Base-by-base conservation (phyloP, 495 filamentous ascomycete species). In the Hypoxylon rickii region DNA sequence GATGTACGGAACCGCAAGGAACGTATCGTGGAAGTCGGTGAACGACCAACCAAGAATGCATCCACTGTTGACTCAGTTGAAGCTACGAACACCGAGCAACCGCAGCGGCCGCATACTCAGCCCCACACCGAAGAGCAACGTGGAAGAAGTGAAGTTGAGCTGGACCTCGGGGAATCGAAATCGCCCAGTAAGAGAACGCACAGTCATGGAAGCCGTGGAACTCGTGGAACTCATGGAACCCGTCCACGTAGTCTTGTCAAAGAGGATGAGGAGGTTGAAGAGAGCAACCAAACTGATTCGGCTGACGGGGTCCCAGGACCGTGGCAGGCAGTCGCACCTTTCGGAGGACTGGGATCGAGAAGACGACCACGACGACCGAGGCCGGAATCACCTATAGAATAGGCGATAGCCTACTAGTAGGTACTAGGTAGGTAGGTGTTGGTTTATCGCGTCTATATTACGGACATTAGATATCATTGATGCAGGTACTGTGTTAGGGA, bases 341-440 rank as follows among this genome's bases (percentile, higher is more conserved):
- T 47, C 17, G 49, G 56, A 3, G 49, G 44, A n/a, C 43, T 31
- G 13, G 11, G 49, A 18, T 48, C 49, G 18, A 53, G 56, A 36
- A 51, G 32, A 21, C 42, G 55, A 19, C 56, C 49, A 26, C 26
- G 56, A 29, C 51, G 57, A 31, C 51, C 51, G 21, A 49, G 45
- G 20, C 24, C 58, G 26, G 13, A 56, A 32, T 49, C 45, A 21
- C 51, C 45, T 41, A 37, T 45, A 21, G n/a, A 15, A 15, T 22
- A 44, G 40, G 29, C 32, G 15, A 19, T 34, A 40, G 31, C 46
- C 37, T 45, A 44, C 19, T 47, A 15, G 19, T 34, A 29, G 3
- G 42, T 7, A 22, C 33, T 24, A 24, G 33, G n/a, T n/a, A n/a
- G n/a, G n/a, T n/a, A n/a, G 24, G 10, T 29, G 10, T 29, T 29